These are phyloP conservation scores for Stylonectria norvegica DNA, from an alignment of 2,329 filamentous ascomycete species.

Conservation along the genomic window DNA sequence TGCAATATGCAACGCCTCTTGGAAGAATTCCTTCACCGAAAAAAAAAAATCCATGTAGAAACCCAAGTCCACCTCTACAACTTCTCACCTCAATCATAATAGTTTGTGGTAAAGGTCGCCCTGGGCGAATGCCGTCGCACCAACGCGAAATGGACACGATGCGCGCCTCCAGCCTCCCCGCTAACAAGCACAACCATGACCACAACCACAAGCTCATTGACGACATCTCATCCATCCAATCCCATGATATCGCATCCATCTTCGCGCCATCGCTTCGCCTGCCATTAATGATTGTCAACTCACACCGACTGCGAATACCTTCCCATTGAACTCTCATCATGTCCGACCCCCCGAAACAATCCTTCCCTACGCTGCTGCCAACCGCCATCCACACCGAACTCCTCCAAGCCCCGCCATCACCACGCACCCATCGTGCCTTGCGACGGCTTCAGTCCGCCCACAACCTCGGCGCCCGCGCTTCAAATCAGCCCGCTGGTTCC, in stretches of 20 bases:
- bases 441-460: slow-evolving; percentile 76
- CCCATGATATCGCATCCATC: too few relatives aligned
- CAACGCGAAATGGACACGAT: slow-evolving; percentile 27
- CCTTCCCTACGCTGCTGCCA: slow-evolving; percentile 22
- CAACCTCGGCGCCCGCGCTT: slow-evolving; percentile 56
- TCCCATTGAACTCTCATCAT: not conserved
- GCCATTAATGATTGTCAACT: too few relatives aligned
- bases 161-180: slow-evolving; percentile 16
- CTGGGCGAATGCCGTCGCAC: slow-evolving; percentile 3
- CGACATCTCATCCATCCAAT: too few relatives aligned
- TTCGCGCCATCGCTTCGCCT: not conserved
- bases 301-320: too few relatives aligned
- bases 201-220: not conserved
- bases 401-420: slow-evolving; percentile 56
- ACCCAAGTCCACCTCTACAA: too few relatives aligned
- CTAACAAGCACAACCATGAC: slow-evolving; percentile 3
- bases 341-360: slow-evolving; percentile 2
- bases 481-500: slow-evolving; percentile 48
- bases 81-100: too few relatives aligned
- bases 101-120: not conserved
- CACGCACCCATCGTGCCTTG: slow-evolving; percentile 63
- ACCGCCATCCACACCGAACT: slow-evolving; percentile 40
- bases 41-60: too few relatives aligned
- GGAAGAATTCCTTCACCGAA: too few relatives aligned
- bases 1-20: too few relatives aligned